Base-by-base conservation (phyloP, 108 stramenopile species). In the Aurantiochytrium sp. region DNA sequence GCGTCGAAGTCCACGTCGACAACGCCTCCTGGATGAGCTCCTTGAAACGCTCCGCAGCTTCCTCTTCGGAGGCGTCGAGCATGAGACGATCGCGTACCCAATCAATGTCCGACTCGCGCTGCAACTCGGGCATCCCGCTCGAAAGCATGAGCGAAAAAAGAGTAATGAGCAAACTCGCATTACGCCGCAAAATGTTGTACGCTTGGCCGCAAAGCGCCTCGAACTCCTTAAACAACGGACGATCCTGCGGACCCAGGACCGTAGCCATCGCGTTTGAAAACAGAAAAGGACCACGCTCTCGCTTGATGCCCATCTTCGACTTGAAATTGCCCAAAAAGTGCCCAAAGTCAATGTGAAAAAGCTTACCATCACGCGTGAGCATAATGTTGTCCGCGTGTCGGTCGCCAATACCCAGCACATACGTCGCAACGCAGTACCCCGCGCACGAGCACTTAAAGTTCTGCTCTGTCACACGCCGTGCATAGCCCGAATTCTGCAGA, bases 311-410 rank as follows among this genome's bases (percentile, higher is more conserved):
- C 53, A 93, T 59, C 89, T 93, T 93, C 18, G 29, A 76, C 92
- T 93, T 93, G 73, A 93, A 93, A 64, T 93, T 92, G 45, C 93
- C 93, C 25, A 92, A 88, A 44, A 92, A 92, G 60, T 92, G 92
- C 44, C 95, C 95, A 71, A 95, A 95, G 88, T 95, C 95, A 88
- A 95, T 93, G 92, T 95, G 95, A 73, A 95, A 95, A 44, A 94
- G 69, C 51, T 87, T 87, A 10, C 95, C 95, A 51, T 93, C 92
- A 5, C 73, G 58, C 0, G 89, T 72, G n/a, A 95, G 49, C 95
- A 95, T 95, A 72, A 94, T 88, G 91, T 95, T 95, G 88, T 95
- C 94, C 58, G 87, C 87, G 87, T 95, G 95, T 35, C 95, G 87
- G 87, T 95, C 95, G 42, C 95, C 95, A 51, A 95, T 88, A 3